Base-by-base conservation (phyloP, 495 filamentous ascomycete genomes). In the Podospora tetraspora region DNA sequence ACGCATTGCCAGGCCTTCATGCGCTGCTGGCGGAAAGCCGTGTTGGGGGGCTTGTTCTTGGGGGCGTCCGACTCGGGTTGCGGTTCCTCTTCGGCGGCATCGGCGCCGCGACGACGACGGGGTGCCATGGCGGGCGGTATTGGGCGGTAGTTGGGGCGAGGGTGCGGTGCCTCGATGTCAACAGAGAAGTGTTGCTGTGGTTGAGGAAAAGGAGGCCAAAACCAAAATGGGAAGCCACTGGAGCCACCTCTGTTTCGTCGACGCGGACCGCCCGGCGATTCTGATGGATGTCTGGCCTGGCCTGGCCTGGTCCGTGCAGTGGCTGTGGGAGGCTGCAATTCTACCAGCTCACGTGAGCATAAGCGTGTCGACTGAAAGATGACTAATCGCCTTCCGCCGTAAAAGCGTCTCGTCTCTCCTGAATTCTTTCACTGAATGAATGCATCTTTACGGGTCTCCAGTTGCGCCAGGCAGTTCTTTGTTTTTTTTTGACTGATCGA, bases 1-100 rank as follows among this genome's bases (percentile, higher is more conserved):
- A 78, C 76, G 56, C 75, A 77, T 63, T 77, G 75, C 76, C 76
- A 78, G 65, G 76, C 76, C 34, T 72, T 74, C 75, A 78, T 77
- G 69, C 76, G 76, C 67, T 78, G 76, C 67, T 78, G 76, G 60
- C 76, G 76, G 64, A 78, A 77, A 29, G 76, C 76, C 2, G 76
- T 78, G 64, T 78, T 78, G 22, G 76, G 75, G 25, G 76, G 76
- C 63, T 75, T 71, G 70, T 76, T 78, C 70, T 78, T 78, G 57
- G 65, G 75, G 32, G 70, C 71, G 58, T 75, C 72, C 8, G 68
- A 56, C 56, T 75, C 71, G 8, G 70, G 70, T 8, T 22, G 67
- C 16, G 43, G 43, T 52, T 69, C 70, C 62, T 74, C 74, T 34
- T 73, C 69, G 68, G 66, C 72, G 32, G 12, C 21, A 67, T 34